Conservation (phyloP, 208 protist species). For the Crithidia fasciculata region DNA sequence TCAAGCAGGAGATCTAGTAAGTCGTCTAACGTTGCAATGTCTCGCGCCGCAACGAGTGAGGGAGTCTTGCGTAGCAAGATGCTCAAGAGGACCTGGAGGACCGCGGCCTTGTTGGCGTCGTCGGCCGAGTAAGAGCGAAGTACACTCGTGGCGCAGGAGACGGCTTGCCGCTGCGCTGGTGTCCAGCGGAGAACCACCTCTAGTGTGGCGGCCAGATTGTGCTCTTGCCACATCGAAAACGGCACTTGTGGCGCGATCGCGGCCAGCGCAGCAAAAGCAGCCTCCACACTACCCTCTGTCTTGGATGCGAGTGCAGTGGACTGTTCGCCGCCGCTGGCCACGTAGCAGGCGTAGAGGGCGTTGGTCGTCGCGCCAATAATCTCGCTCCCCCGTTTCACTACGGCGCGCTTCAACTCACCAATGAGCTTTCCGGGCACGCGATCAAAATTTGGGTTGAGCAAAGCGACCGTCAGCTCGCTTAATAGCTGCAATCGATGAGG, state of each 20-base stretch:
- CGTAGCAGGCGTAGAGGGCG: conserved; percentile 65
- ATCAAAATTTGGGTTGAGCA: conserved; percentile 59
- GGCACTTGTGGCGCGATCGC: conserved; percentile 39
- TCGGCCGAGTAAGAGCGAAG: conserved; percentile 38
- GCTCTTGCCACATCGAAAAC: conserved; percentile 51
- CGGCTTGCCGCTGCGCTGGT: conserved; percentile 46
- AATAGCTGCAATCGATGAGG: conserved; percentile 55
- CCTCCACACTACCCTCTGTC: conserved; percentile 39
- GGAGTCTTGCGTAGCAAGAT: conserved; percentile 32
- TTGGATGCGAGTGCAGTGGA: conserved; percentile 28
- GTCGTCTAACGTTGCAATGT: conserved; percentile 50
- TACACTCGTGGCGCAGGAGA: conserved; percentile 40
- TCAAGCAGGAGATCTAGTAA: conserved; percentile 44
- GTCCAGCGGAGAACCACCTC: conserved; percentile 61
- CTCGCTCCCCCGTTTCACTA: conserved; percentile 25
- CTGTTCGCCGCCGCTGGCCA: conserved; percentile 44
- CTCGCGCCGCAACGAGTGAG: conserved; percentile 25
- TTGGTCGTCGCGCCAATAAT: conserved; percentile 51
- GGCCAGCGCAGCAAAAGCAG: conserved; percentile 42
- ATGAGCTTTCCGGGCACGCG: conserved; percentile 57
- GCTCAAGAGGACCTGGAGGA: conserved; percentile 36
- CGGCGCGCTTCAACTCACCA: conserved; percentile 33
- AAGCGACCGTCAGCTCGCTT: conserved; percentile 37
- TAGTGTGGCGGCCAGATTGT: conserved; percentile 59
- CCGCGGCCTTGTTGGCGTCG: conserved; percentile 25